Evolutionary conservation across 495 filamentous ascomycete genomes (phyloP), one percentile per base, ranked within the genome.

Genomic region (Penicillium manginii): DNA sequence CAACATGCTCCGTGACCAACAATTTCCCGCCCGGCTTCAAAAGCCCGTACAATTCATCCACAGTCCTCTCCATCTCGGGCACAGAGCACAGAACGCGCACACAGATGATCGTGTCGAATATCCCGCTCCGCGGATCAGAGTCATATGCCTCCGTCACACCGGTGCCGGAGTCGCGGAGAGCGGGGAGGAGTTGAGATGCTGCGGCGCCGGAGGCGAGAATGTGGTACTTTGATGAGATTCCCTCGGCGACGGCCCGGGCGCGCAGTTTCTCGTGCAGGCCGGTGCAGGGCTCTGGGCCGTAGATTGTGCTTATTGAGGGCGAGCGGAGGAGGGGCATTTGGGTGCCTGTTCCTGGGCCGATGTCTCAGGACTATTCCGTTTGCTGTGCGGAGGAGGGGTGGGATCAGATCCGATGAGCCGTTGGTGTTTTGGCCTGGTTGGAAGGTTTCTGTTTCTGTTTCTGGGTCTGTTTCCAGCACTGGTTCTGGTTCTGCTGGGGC

Each of bases 1-100:
- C 74, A 33, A 92, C 86, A 74, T 93, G 90, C 77, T 93, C 90
- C 43, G 83, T 87, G 12, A 90, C 77, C 43, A 90, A 82, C 82
- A 89, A 80, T 42, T 78, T 66, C 0, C 89, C 90, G 10, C 89
- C 89, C 0, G 86, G 84, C 64, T 82, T 85, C 19, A 93, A 69
- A 57, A 86, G 74, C 3, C 62, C 54, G 72, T 90, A 92, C 53
- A 92, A 63, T 50, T 83, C 81, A 14, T 60, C 65, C 15, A 82
- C 81, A 45, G 87, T 84, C 11, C 63, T 62, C 60, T 84, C 76
- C 32, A 87, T 83, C 12, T 84, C 73, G 1, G 88, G 88, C 52
- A 92, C 86, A 50, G 83, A 86, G 72, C 89, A 93, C 4, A 93
- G 76, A 48, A 90, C 90, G 10, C 88, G 82, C 45, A 91, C 75